Evolutionary conservation across 75 land plant genomes (phyloP), one percentile per base, ranked within the genome.

Genomic region (Pseudotsuga menziesii): DNA sequence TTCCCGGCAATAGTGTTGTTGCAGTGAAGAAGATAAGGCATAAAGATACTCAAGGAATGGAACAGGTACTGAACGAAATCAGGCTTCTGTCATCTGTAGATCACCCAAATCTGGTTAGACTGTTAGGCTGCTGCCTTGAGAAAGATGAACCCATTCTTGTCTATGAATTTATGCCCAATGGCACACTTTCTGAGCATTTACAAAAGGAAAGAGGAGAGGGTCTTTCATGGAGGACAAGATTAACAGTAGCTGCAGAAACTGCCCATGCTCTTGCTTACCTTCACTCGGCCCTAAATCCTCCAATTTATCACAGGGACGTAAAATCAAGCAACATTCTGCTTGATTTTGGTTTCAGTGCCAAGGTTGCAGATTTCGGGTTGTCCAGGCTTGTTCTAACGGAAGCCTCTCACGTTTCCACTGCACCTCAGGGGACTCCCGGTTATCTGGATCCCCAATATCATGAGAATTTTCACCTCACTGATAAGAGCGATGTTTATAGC

Each of bases 401-500:
- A 39, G 41, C 16, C 4, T 56, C 82, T 19, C 84, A 83, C 77
- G 63, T 83, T 54, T 79, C 84, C 9, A 83, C 82, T 12, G 77
- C 72, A n/a, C 82, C 84, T 19, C 84, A 83, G 54, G 84, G 84
- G 20, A 83, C 84, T n/a, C 82, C 82, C 2, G 84, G 84, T 14
- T 83, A 83, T 66, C 62, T 83, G 2, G 84, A 83, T 64, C 84
- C 84, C 4, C 77, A 80, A 52, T 83, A 83, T 25, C 84, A 79
- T 61, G 78, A 83, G 52, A 72, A 77, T 20, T 83, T 74, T n/a
- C 82, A 79, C 20, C 82, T 83, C 19, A 72, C 86, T 52, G 83
- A 81, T 32, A 84, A 84, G 75, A 81, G 83, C 56, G 86, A 84
- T 52, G 86, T 84, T 3, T 84, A 84, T 73, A 81, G 83, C 69